Evolutionary conservation across 139 green algal species (phyloP), one percentile per base, ranked within the genome.

Genomic region (Yamagishiella unicocca): DNA sequence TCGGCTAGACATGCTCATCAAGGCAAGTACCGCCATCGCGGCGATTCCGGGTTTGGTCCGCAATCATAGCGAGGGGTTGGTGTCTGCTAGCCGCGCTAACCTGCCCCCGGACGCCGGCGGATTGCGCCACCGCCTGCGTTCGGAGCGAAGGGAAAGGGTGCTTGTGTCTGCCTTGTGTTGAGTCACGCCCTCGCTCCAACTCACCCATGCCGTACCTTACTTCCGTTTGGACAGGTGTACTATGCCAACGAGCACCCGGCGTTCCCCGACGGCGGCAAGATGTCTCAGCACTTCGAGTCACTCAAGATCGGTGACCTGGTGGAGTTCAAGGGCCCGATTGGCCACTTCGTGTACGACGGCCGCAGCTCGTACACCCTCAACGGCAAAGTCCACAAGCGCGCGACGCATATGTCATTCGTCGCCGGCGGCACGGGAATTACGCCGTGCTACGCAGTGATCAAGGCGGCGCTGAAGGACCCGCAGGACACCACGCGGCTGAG

Each of bases 1-100:
- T 1, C 94, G 97, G 85, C 97, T 99, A 72, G 98, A 99, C 89
- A 94, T 99, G 75, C 95, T 99, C 10, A 93, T 99, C 85, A 99
- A 99, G 95, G 92, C 98, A 42, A 53, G 90, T 31, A 38, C 35
- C 43, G 24, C 17, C 33, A 31, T 8, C n/a, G n/a, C 35, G 50
- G 74, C 45, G 19, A 19, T 50, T n/a, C n/a, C n/a, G n/a, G n/a
- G n/a, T n/a, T n/a, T n/a, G n/a, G n/a, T n/a, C n/a, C n/a, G n/a
- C n/a, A n/a, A n/a, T n/a, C n/a, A n/a, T n/a, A n/a, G n/a, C n/a
- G n/a, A n/a, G n/a, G 74, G n/a, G n/a, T n/a, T n/a, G n/a, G n/a
- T n/a, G n/a, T n/a, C n/a, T n/a, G n/a, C n/a, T n/a, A n/a, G n/a
- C n/a, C n/a, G n/a, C n/a, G n/a, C n/a, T n/a, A n/a, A n/a, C n/a